These are phyloP conservation scores for Euphorbia celastroides DNA, from an alignment of 441 rosid genomes.

Conservation along the genomic window DNA sequence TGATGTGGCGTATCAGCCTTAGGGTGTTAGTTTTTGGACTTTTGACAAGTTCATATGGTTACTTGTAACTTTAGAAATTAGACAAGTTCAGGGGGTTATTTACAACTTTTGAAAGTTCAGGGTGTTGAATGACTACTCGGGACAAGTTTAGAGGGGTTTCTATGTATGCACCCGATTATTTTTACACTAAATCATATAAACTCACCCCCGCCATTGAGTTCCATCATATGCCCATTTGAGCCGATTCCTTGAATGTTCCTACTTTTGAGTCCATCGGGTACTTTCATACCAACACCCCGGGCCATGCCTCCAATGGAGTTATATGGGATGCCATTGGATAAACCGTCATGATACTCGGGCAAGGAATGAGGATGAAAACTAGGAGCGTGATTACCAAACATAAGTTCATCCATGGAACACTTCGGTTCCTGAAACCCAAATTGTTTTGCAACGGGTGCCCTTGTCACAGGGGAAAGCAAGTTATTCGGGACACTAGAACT, in stretches of 20 bases:
- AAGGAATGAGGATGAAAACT: constrained; percentile 52
- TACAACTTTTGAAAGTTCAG: too few relatives aligned
- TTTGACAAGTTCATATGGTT: too few relatives aligned
- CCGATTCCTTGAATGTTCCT: constrained; percentile 50
- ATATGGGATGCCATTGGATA: constrained; percentile 31
- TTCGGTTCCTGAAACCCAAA: constrained; percentile 33
- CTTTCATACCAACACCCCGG: constrained; percentile 38
- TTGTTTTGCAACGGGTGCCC: constrained; percentile 36
- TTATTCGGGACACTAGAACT: constrained; percentile 48
- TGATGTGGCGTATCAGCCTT: too few relatives aligned
- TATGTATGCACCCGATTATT: too few relatives aligned
- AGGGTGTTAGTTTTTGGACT: too few relatives aligned
- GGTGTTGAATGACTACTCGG: too few relatives aligned
- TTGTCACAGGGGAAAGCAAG: constrained; percentile 37
- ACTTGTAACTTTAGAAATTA: too few relatives aligned
- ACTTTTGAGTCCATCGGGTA: constrained; percentile 56
- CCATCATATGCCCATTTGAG: constrained; percentile 55
- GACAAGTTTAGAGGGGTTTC: too few relatives aligned
- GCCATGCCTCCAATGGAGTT: constrained; percentile 46
- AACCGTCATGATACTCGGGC: constrained; percentile 50
- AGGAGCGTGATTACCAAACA: constrained; percentile 32
- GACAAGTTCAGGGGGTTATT: too few relatives aligned
- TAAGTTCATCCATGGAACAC: constrained; percentile 30
- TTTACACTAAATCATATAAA: too few relatives aligned
- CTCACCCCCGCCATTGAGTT: constrained; percentile 71